Conservation (phyloP, 2,329 filamentous ascomycete genomes). For the Chrysosporium keratinophilum region DNA sequence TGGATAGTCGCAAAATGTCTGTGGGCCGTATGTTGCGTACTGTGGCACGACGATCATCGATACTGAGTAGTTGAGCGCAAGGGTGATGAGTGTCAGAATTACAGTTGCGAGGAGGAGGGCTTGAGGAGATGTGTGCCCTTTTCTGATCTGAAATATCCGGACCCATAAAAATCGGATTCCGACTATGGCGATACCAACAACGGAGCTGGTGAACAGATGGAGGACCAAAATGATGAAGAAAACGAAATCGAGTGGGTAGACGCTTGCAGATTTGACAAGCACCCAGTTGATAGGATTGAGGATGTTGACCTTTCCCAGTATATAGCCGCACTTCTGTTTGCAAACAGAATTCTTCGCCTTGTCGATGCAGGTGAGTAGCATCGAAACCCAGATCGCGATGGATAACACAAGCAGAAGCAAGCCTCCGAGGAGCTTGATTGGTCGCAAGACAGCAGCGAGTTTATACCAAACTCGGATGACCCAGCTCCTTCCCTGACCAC, state of each 20-base stretch:
- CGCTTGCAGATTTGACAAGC: constrained; percentile 66
- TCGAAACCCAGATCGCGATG: constrained; percentile 72
- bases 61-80: constrained; percentile 86
- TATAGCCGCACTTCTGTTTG: constrained; percentile 82
- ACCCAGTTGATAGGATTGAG: constrained; percentile 94
- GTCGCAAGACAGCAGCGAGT: constrained; percentile 69
- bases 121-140: constrained; percentile 80
- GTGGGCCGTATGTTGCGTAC: constrained; percentile 86
- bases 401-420: constrained; percentile 64
- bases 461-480: constrained; percentile 70
- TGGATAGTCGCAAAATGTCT: constrained; percentile 78
- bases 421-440: constrained; percentile 78
- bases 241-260: constrained; percentile 86
- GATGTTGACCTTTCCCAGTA: constrained; percentile 75
- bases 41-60: constrained; percentile 93
- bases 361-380: constrained; percentile 92
- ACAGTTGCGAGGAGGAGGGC: constrained; percentile 84
- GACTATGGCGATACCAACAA: constrained; percentile 73
- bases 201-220: constrained; percentile 78
- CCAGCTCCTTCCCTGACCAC: constrained; percentile 62
- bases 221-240: constrained; percentile 76
- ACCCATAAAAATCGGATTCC: constrained; percentile 97
- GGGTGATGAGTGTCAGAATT: constrained; percentile 75
- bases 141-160: constrained; percentile 79
- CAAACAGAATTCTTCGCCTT: constrained; percentile 93